Base-by-base conservation (phyloP, 345 rosid genomes). In the Sonneratia alba region DNA sequence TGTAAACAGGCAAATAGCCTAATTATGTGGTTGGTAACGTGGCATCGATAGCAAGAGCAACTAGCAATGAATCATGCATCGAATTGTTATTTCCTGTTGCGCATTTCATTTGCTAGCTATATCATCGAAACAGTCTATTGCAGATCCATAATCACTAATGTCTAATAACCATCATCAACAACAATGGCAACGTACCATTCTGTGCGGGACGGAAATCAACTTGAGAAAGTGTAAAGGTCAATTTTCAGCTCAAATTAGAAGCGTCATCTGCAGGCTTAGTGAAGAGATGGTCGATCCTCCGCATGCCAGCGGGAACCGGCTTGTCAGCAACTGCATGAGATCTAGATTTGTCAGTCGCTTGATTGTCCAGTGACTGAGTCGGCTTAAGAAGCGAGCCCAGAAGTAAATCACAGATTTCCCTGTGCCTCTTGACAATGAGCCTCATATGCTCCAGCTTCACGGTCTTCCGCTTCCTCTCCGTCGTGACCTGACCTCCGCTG, bases 321-420 rank as follows among this genome's bases (percentile, higher is more conserved):
- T 78, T 84, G 6, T 83, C 24, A 32, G 22, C 85, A 19, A 63
- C 55, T 5, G 70, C 57, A 32, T 73, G 73, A 27, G 79, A 36
- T 42, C 49, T 42, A 43, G 67, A 49, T 66, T 67, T 73, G 24
- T 51, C 43, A 48, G 71, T 51, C 43, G 66, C 7, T 34, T 19
- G 64, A 56, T 24, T 40, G 22, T 83, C 78, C 36, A 55, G 61
- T 2, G 83, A 21, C 79, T 64, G 88, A 64, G 77, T 27, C 9
- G 93, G 86, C 72, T 53, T 6, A 1, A 93, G 96, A 24, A 94
- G 97, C 68, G 95, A 90, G 66, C 91, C 97, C n/a, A 90, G 85
- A 36, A 94, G 88, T 75, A 94, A 91, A 81, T 94, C 99, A 49
- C 82, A 79, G 1, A 87, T 92, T 36, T 92, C 96, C 37, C 73